These are phyloP conservation scores for Yarrowia porcina DNA, from an alignment of 805 yeast species.

Conservation along the genomic window DNA sequence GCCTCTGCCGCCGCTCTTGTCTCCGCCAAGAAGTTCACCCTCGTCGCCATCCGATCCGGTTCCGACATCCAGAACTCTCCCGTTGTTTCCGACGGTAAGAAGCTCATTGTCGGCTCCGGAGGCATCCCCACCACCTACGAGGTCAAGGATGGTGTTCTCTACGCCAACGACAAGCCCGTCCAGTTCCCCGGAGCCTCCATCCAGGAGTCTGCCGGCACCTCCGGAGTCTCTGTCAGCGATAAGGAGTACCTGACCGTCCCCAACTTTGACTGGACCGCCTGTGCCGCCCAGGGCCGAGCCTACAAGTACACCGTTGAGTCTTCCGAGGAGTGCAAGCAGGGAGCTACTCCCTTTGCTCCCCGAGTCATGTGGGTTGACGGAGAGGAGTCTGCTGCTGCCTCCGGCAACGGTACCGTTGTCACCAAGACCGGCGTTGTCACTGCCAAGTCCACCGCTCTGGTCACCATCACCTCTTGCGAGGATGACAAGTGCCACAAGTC, in stretches of 20 bases:
- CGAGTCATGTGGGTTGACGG: not conserved
- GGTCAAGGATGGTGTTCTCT: constrained; percentile 4
- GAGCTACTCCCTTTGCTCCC: constrained; percentile 9
- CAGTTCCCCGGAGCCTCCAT: not conserved
- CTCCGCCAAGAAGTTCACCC: constrained; percentile 12
- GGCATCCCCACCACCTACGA: constrained; percentile 11
- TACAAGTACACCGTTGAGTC: not conserved
- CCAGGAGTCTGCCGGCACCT: not conserved
- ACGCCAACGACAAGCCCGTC: constrained; percentile 21
- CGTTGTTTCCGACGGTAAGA: not conserved
- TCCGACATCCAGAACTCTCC: constrained; percentile 13
- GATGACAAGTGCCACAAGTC: constrained; percentile 23
- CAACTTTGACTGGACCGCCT: not conserved
- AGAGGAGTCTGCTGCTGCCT: constrained; percentile 2
- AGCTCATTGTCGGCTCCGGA: not conserved
- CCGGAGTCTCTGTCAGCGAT: not conserved
- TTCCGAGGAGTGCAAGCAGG: not conserved
- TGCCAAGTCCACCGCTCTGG: constrained; percentile 24
- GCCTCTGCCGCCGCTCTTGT: constrained; percentile 8
- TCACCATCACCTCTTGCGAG: constrained; percentile 27
- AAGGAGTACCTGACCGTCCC: constrained; percentile 4
- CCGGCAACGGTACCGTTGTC: not conserved
- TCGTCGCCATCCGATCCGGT: constrained; percentile 24
- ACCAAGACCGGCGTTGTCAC: constrained; percentile 7
- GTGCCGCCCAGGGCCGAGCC: constrained; percentile 1